Base-by-base conservation (phyloP, 768 basidiomycete species). In the Hydnum rufescens region DNA sequence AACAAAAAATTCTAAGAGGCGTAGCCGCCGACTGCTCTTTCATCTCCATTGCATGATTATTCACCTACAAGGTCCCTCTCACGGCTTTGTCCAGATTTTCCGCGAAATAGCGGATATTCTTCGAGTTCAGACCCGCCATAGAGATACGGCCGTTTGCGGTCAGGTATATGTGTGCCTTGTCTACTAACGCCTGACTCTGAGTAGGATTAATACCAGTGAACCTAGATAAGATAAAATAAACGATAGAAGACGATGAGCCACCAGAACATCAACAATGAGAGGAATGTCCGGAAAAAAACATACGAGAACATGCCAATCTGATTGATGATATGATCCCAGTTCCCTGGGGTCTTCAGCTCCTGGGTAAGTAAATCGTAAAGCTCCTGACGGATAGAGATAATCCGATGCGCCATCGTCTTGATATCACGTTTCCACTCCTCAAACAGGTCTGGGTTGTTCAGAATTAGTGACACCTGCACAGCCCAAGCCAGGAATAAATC, bases 281-380 rank as follows among this genome's bases (percentile, higher is more conserved):
- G n/a, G n/a, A n/a, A n/a, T n/a, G n/a, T n/a, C n/a, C n/a, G 8
- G 34, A 19, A 39, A 34, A n/a, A 53, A 47, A 60, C 71, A 55
- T 64, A 88, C 78, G 84, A 88, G 73, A 92, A 95, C 92, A 93
- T 95, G 53, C 92, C 93, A 66, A 97, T 97, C 71, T 97, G 95
- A 51, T 77, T 75, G 59, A 82, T 70, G 60, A 99, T 93, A 66
- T 97, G 93, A n/a, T 80, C 76, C 95, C 95, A 99, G 61, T 77
- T 78, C 4, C 90, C 88, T 3, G 90, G 90, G 49, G 87, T 92
- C 61, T 82, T 74, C 57, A 88, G 65, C 64, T 82, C 79, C 57
- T 85, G 72, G 19, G 75, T 82, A 62, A 95, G 65, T 60, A 84
- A 63, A 52, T 73, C 67, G 71, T 77, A 72, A 58, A 99, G 71